Evolutionary conservation across 371 early-diverging fungal species (phyloP), one percentile per base, ranked within the genome.

Genomic region (Apophysomyces elegans): DNA sequence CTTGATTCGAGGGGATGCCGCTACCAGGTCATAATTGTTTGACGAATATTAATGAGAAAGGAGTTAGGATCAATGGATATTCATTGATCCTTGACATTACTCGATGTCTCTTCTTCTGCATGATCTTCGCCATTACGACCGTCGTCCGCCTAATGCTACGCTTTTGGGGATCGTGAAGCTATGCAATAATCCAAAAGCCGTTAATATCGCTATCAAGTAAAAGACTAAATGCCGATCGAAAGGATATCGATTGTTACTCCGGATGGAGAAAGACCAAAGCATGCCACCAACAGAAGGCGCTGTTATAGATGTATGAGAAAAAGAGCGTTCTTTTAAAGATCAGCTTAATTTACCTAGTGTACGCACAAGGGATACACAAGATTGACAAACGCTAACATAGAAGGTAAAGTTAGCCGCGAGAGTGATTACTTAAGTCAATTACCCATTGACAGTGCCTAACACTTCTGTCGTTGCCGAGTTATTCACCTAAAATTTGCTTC

Each of bases 371-470:
- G 86, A 77, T 8, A 86, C 78, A 37, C 82, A 73, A 0, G 85
- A 84, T 59, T 88, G 88, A 2, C 85, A 86, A 9, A 90, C 71
- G 4, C 66, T 66, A 14, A 13, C 35, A 38, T 4, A 16, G 13
- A 37, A 38, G 26, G 35, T 43, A 7, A 38, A 26, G 7, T 44
- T 50, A 18, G 11, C 21, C 16, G 16, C 21, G 21, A 21, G 54
- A 41, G 41, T 26, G 16, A 45, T 45, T 11, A 9, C 4, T 1
- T 6, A 21, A 7, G 18, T 9, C 0, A 50, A 9, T 50, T 66
- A 74, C 74, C 89, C 90, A 58, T 90, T 90, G 9, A 91, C 88
- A 3, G 81, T 80, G 0, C 90, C 90, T 11, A 91, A 74, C 8
- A 80, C 65, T 32, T 79, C 83, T 11, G 78, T 56, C 11, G 75